Conservation (phyloP, 2,329 filamentous ascomycete genomes). For the Endothia cerciana region DNA sequence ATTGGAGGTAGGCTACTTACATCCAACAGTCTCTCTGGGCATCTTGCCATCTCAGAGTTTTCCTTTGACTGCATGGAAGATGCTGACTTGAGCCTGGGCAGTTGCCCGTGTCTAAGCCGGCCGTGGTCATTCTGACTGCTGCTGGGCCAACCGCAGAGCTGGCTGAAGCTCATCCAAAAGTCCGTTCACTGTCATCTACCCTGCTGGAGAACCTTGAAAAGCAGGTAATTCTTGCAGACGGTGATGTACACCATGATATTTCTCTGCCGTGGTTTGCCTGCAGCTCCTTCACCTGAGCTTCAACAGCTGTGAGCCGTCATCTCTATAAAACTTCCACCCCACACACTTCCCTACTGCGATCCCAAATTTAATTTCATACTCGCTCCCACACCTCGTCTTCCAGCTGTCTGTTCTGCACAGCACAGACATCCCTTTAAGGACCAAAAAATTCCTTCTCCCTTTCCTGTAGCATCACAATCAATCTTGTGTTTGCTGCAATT, state of each 20-base stretch:
- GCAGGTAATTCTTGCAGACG: neutral
- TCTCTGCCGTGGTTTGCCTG: neutral
- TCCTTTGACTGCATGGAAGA: neutral
- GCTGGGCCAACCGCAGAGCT: neutral
- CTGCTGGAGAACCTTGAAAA: neutral
- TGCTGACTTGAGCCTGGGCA: neutral
- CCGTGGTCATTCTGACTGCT: neutral
- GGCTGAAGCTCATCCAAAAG: neutral
- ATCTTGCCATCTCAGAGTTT: neutral
- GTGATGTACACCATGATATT: no score
- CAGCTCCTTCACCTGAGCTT: neutral
- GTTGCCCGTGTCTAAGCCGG: neutral
- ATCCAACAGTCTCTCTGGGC: neutral
- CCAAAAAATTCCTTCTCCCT: neutral
- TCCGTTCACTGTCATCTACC: neutral
- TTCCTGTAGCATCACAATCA: constrained; percentile 15
- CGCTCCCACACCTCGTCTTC: neutral
- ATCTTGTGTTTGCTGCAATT: constrained; percentile 19
- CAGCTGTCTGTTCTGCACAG: neutral
- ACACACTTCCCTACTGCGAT: neutral
- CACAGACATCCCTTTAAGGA: neutral
- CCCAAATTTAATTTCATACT: neutral
- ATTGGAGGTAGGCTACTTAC: constrained; percentile 1
- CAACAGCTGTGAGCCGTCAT: neutral
- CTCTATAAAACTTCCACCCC: neutral